Percentiles rank a stretch among this genome's conserved stretches.
phyloP scores from a whole-genome alignment of 164 flowering plant species.

The Cinnamomum micranthum region DNA sequence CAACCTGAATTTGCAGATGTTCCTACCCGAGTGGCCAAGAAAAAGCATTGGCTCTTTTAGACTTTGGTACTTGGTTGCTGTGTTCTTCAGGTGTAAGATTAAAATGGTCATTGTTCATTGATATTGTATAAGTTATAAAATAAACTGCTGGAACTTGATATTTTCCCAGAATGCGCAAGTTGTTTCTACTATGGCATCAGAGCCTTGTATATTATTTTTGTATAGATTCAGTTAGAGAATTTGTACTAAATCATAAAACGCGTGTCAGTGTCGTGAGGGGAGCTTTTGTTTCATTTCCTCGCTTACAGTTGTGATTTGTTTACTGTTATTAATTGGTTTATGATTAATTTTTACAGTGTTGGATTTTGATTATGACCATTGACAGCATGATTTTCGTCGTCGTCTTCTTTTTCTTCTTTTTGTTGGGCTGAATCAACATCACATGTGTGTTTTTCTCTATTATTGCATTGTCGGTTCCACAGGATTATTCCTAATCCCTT shows the following conservation, averaged over 20 bases:
- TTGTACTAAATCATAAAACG: neutral
- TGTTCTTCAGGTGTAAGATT: neutral
- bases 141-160: neutral
- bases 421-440: too few relatives aligned
- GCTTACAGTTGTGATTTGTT: too few relatives aligned
- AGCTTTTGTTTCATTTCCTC: too few relatives aligned
- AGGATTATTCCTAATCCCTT: too few relatives aligned
- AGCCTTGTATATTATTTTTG: neutral
- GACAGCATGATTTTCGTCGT: too few relatives aligned
- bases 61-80: neutral
- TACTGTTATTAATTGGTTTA: too few relatives aligned
- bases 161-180: neutral
- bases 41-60: conserved; percentile 75
- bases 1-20: conserved; percentile 43
- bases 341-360: too few relatives aligned
- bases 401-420: too few relatives aligned
- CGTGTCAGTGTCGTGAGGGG: too few relatives aligned
- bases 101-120: neutral
- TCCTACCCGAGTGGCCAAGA: conserved; percentile 47
- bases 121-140: neutral
- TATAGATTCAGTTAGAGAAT: neutral
- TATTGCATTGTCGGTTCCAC: too few relatives aligned
- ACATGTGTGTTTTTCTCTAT: too few relatives aligned
- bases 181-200: neutral
- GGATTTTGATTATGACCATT: too few relatives aligned